These are phyloP conservation scores for Pythium scleroteichum DNA, from an alignment of 352 stramenopile genomes.

Conservation along the genomic window DNA sequence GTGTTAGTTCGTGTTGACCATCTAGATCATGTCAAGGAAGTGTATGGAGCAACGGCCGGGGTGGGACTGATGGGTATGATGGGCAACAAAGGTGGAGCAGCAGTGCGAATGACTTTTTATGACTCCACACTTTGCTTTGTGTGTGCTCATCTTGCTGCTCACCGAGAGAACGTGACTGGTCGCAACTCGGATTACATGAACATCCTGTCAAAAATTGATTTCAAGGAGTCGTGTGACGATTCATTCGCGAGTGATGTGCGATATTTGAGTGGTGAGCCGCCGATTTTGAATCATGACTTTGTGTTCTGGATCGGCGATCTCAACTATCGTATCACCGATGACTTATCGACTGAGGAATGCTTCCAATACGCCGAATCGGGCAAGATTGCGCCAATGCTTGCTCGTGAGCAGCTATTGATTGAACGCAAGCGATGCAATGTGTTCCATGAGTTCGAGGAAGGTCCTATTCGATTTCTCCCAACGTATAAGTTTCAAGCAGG, in stretches of 20 bases:
- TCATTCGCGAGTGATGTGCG: conserved; percentile 28
- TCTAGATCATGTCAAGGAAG: conserved; percentile 78
- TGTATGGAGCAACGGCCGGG: conserved; percentile 90
- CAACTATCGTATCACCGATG: conserved; percentile 90
- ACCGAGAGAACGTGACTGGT: conserved; percentile 96
- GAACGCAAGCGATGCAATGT: conserved; percentile 75
- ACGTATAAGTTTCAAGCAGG: conserved; percentile 99
- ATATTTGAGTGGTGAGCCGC: conserved; percentile 53
- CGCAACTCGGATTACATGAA: conserved; percentile 99
- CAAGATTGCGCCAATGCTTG: conserved; percentile 38
- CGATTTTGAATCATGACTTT: conserved; percentile 97
- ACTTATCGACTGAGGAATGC: conserved; percentile 71
- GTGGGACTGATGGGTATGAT: conserved; percentile 99
- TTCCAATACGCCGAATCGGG: conserved; percentile 58
- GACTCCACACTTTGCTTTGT: conserved; percentile 99
- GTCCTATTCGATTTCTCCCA: conserved; percentile 89
- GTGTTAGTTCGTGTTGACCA: conserved; percentile 93
- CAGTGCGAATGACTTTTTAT: conserved; percentile 96
- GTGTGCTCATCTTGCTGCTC: conserved; percentile 97
- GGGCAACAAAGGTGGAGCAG: conserved; percentile 99
- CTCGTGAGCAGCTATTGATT: conserved; percentile 64
- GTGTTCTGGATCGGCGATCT: conserved; percentile 97
- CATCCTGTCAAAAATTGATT: conserved; percentile 96
- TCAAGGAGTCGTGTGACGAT: conserved; percentile 57
- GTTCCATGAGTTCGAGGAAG: conserved; percentile 91